Evolutionary conservation across 805 yeast genomes (phyloP).

Genomic region (Jamesozyma piceae): DNA sequence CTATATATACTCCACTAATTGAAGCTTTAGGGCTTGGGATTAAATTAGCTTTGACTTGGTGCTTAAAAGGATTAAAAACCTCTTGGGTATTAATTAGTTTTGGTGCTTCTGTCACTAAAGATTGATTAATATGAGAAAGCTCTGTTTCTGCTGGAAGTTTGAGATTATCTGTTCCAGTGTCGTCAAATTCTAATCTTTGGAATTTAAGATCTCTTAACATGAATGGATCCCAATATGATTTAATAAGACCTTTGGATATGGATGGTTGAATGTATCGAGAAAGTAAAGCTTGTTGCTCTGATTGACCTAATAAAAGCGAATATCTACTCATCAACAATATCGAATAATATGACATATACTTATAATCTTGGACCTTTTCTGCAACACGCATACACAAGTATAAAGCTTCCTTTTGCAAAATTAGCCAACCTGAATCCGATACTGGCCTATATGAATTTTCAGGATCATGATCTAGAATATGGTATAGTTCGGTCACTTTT

Average conservation of each 20-base stretch:
- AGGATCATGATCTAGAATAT: constrained; percentile 35
- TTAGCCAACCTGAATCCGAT: constrained; percentile 40
- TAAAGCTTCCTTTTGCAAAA: constrained; percentile 47
- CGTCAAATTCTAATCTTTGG: constrained; percentile 21
- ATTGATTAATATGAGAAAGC: constrained; percentile 2
- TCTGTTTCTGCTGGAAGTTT: constrained; percentile 12
- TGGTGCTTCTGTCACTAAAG: constrained; percentile 6
- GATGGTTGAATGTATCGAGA: constrained; percentile 23
- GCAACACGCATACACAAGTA: constrained; percentile 45
- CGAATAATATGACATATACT: constrained; percentile 39
- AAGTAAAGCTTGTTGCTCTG: constrained; percentile 45
- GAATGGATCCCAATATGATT: constrained; percentile 65
- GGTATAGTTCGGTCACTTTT: constrained; percentile 44
- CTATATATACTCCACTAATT: constrained; percentile 26
- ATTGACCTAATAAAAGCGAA: constrained; percentile 41
- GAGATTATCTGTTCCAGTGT: constrained; percentile 6
- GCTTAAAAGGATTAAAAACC: constrained; percentile 49
- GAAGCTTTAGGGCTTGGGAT: not conserved
- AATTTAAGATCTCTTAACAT: constrained; percentile 45
- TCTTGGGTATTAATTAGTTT: constrained; percentile 30
- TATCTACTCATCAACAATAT: constrained; percentile 48
- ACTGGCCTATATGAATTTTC: constrained; percentile 26
- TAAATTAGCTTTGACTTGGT: constrained; percentile 11
- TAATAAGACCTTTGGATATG: constrained; percentile 16
- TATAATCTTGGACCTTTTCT: constrained; percentile 40